phyloP scores from a whole-genome alignment of 352 stramenopile genomes.

The Aphanomyces invadans region DNA sequence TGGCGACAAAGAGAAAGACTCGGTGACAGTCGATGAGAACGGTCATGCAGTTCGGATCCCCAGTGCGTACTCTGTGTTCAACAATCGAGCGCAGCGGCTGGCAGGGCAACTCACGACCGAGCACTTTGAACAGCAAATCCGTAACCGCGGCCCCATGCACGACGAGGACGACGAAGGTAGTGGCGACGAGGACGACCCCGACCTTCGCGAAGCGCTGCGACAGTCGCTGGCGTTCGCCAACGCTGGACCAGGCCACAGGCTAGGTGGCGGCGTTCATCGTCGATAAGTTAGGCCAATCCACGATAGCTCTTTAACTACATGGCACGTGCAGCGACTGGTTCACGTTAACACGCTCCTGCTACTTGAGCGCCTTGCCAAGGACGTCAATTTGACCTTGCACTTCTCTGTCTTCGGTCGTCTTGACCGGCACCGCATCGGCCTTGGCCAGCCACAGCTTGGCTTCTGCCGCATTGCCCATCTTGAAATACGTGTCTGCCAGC shows the following conservation, averaged over 20 bases:
- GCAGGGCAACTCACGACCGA: conserved; percentile 71
- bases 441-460: conserved; percentile 43
- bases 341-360: too few relatives aligned
- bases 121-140: conserved; percentile 52
- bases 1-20: conserved; percentile 23
- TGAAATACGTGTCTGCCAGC: conserved; percentile 52
- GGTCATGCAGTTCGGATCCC: conserved; percentile 2
- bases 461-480: conserved; percentile 47
- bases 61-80: conserved; percentile 82
- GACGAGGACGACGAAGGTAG: conserved; percentile 4
- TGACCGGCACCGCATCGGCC: conserved; percentile 39
- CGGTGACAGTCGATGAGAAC: conserved; percentile 16
- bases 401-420: conserved; percentile 47
- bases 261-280: neutral
- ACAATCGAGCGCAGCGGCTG: conserved; percentile 55
- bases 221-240: neutral
- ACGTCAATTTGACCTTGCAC: conserved; percentile 17
- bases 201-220: conserved; percentile 15
- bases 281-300: too few relatives aligned
- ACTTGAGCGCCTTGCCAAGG: neutral
- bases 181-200: conserved; percentile 18
- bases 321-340: too few relatives aligned
- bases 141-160: neutral
- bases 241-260: neutral
- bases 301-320: too few relatives aligned